Evolutionary conservation across 495 filamentous ascomycete genomes (phyloP), one percentile per base, ranked within the genome.

Genomic region (Monascus purpureus): DNA sequence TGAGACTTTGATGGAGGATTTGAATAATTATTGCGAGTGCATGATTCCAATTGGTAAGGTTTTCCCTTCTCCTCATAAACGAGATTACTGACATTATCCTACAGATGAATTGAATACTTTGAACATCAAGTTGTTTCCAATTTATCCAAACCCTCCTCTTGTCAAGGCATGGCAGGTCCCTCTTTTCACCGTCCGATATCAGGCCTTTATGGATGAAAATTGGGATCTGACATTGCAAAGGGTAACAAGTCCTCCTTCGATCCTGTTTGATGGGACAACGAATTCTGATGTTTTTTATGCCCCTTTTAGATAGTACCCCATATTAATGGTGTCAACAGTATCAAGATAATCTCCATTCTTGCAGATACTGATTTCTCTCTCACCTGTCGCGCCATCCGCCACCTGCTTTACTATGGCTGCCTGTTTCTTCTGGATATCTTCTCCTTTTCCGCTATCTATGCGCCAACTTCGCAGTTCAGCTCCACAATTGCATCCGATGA

Each of bases 1-100:
- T 41, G 85, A 95, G 59, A 85, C 85, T 39, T 67, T 97, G 34
- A 79, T 93, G 60, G 82, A 93, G 58, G 87, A 96, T 45, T 54
- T 97, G 33, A 96, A 96, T 49, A 93, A 92, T 47, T 97, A 96
- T 42, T 83, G 79, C 44, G 90, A 97, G 60, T 93, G 84, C 70
- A 87, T 95, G 87, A 90, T 93, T 42, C 83, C 87, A 1, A 83
- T 93, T 44, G 78, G 79, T 84, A 56, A 19, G 67, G 60, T 16
- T 3, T 0, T 27, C 22, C 28, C 22, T 37, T 25, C n/a, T 30
- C 11, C 27, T 11, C 16, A 14, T 26, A 18, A n/a, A n/a, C n/a
- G n/a, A n/a, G 17, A 14, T 13, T 24, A 3, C 17, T 25, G 13
- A 22, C 20, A 35, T 35, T 32, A 13, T 22, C 7, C 25, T 16